phyloP scores from a whole-genome alignment of 495 filamentous ascomycete species.

The Trichoderma gamsii region DNA sequence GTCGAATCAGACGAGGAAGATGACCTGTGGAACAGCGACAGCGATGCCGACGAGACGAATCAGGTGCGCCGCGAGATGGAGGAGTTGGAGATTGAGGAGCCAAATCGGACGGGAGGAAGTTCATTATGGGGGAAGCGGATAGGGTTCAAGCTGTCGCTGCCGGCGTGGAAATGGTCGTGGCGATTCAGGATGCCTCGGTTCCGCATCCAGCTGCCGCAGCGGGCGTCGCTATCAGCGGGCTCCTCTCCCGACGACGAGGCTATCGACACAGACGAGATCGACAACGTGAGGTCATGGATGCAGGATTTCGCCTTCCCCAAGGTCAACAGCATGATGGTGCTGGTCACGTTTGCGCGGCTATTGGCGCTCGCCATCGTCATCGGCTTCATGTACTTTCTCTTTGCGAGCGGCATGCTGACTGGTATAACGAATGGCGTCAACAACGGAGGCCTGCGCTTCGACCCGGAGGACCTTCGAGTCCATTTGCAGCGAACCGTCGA shows the following conservation, averaged over 20 bases:
- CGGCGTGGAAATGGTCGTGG: slow-evolving; percentile 43
- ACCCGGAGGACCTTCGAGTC: slow-evolving; percentile 61
- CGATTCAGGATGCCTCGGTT: slow-evolving; percentile 38
- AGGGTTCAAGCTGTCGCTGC: slow-evolving; percentile 34
- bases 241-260: slow-evolving; percentile 15
- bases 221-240: slow-evolving; percentile 17
- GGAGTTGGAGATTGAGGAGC: slow-evolving; percentile 85
- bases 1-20: slow-evolving; percentile 57
- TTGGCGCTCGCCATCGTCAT: slow-evolving; percentile 70
- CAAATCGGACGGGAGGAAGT: slow-evolving; percentile 35
- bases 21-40: slow-evolving; percentile 35
- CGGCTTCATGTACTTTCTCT: slow-evolving; percentile 70
- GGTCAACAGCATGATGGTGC: slow-evolving; percentile 28
- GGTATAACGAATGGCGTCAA: neutral
- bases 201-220: slow-evolving; percentile 33
- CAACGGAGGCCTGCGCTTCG: slow-evolving; percentile 44
- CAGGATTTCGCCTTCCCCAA: slow-evolving; percentile 26
- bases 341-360: slow-evolving; percentile 62
- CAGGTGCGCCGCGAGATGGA: slow-evolving; percentile 76
- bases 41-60: slow-evolving; percentile 37
- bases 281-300: slow-evolving; percentile 22
- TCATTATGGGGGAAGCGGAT: slow-evolving; percentile 48
- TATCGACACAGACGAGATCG: neutral
- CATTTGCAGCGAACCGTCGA: slow-evolving; percentile 67
- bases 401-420: slow-evolving; percentile 60